phyloP scores from a whole-genome alignment of 2,329 filamentous ascomycete species.

The Diaporthe velutina region DNA sequence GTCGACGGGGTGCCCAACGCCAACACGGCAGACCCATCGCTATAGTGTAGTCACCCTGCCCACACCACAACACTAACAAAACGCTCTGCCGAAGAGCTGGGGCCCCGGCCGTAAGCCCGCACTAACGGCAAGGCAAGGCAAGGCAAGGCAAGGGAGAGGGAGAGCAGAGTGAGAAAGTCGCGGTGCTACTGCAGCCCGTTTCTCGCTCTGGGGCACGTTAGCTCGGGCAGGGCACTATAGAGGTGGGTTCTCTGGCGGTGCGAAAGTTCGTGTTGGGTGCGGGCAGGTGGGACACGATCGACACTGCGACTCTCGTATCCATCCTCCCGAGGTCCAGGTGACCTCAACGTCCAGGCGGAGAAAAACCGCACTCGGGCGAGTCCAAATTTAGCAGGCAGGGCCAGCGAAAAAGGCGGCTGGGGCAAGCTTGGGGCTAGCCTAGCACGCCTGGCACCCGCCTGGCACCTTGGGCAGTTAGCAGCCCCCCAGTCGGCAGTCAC shows the following conservation, averaged over 20 bases:
- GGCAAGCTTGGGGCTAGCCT: not conserved
- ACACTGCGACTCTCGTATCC: constrained; percentile 36
- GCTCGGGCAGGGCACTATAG: not conserved
- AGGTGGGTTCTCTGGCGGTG: constrained; percentile 29
- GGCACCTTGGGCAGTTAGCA: not conserved
- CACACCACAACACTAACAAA: not conserved
- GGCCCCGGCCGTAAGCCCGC: not conserved
- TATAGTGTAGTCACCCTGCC: not conserved
- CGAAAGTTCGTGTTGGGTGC: constrained; percentile 27
- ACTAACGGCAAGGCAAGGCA: not conserved
- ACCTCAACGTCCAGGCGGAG: not conserved
- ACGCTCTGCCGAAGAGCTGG: not conserved
- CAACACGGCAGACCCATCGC: constrained; percentile 10
- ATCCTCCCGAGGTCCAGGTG: constrained; percentile 31
- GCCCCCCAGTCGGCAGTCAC: not conserved
- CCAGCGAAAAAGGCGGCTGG: not conserved
- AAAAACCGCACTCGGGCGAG: not conserved
- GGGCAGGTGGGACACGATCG: constrained; percentile 36
- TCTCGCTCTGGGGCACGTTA: not conserved
- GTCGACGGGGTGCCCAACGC: not conserved
- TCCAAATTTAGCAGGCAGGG: constrained; percentile 10
- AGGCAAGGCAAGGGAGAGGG: not conserved
- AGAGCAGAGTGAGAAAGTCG: not conserved
- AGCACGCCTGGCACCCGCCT: not conserved
- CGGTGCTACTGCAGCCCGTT: not conserved